phyloP scores from a whole-genome alignment of 139 green algal genomes.

The Pedinophyceae sp. region DNA sequence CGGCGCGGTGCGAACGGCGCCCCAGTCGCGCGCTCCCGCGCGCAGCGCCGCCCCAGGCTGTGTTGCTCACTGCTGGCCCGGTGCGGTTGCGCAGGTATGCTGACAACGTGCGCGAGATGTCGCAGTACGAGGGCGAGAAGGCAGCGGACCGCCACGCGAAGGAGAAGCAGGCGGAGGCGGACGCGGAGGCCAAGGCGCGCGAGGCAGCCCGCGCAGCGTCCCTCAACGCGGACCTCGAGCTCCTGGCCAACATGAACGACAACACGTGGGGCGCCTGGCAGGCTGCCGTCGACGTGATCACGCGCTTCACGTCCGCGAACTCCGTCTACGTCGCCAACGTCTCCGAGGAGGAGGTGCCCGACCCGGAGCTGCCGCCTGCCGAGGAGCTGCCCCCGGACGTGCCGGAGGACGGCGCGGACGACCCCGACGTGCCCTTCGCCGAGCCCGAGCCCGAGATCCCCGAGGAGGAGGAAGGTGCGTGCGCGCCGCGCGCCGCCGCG shows the following conservation, averaged over 20 bases:
- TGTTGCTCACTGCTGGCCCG: not conserved
- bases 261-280: not conserved
- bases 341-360: not conserved
- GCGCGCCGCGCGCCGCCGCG: not conserved
- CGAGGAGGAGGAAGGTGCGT: not conserved
- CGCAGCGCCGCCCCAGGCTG: not conserved
- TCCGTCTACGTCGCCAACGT: slow-evolving; percentile 5
- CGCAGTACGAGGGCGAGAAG: slow-evolving; percentile 4
- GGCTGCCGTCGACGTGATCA: not conserved
- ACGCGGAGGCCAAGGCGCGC: not conserved
- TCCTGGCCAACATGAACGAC: not conserved
- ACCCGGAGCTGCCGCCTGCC: not conserved
- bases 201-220: not conserved
- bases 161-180: not conserved
- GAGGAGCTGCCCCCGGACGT: not conserved
- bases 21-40: not conserved
- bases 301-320: not conserved
- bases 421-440: not conserved
- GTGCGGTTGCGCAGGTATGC: slow-evolving; percentile 1
- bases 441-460: slow-evolving; percentile 1
- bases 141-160: not conserved
- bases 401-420: not conserved
- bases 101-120: not conserved
- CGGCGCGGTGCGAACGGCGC: too few species aligned
- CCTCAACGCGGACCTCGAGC: not conserved